phyloP scores from a whole-genome alignment of 2,329 filamentous ascomycete genomes.

The Dothistroma septosporum region DNA sequence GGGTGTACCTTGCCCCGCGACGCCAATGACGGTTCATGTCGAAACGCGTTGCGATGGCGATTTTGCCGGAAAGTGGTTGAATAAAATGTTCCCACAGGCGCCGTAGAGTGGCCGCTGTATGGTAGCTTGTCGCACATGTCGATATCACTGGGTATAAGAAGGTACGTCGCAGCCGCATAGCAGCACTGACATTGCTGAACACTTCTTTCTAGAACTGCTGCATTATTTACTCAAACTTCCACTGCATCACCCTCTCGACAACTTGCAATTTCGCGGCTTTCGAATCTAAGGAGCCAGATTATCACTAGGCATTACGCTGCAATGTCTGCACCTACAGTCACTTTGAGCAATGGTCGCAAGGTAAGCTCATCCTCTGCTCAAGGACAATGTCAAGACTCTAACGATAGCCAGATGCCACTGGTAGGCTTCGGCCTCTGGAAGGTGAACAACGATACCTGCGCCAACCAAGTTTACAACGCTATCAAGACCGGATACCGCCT shows the following conservation, averaged over 20 bases:
- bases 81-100: neutral
- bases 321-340: constrained; percentile 31
- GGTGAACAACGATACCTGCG: constrained; percentile 67
- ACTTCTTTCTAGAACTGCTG: constrained; percentile 4
- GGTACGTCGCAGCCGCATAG: neutral
- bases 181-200: neutral
- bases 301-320: constrained; percentile 26
- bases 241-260: neutral
- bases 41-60: neutral
- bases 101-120: neutral
- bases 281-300: constrained; percentile 6
- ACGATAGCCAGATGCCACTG: constrained; percentile 59
- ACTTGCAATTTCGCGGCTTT: neutral
- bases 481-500: constrained; percentile 59
- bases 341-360: constrained; percentile 38
- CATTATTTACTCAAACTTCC: constrained; percentile 8
- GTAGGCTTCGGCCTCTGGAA: constrained; percentile 82
- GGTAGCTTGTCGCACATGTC: constrained; percentile 1
- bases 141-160: constrained; percentile 5
- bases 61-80: constrained; percentile 1
- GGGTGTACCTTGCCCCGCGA: constrained; percentile 1
- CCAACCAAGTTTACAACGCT: constrained; percentile 72
- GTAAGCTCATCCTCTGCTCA: constrained; percentile 16
- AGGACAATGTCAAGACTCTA: neutral
- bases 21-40: neutral